These are phyloP conservation scores for Ailanthus altissimus DNA, from an alignment of 345 rosid species.

Conservation along the genomic window DNA sequence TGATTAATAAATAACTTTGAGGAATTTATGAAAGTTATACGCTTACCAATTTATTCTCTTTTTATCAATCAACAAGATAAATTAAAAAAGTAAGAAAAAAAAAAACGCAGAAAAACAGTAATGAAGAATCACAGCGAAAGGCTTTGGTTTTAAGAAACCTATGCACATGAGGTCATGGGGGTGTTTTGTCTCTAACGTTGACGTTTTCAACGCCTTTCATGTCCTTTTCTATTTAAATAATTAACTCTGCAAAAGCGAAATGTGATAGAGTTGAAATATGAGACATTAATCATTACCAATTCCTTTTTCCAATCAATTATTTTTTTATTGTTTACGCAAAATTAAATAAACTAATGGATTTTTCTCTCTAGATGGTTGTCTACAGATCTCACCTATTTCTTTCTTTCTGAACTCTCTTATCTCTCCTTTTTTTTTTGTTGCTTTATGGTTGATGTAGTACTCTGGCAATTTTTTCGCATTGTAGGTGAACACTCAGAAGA, in stretches of 20 bases:
- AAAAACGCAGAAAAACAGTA: neutral
- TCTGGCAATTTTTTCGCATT: too few species aligned
- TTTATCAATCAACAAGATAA: neutral
- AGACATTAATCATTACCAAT: slow-evolving; percentile 17
- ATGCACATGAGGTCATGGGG: neutral
- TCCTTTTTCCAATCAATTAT: neutral
- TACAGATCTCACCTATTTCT: too few species aligned
- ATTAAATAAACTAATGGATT: too few species aligned
- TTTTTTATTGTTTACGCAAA: neutral
- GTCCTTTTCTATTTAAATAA: neutral
- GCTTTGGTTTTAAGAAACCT: neutral
- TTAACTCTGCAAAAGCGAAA: neutral
- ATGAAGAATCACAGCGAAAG: neutral
- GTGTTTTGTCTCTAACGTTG: neutral
- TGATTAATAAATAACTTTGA: neutral
- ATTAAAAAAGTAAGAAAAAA: neutral
- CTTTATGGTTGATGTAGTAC: too few species aligned
- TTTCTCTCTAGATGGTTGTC: too few species aligned
- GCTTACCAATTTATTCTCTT: neutral
- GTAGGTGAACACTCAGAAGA: too few species aligned
- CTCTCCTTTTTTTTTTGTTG: too few species aligned
- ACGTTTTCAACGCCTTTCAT: slow-evolving; percentile 10
- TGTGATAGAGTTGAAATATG: slow-evolving; percentile 14
- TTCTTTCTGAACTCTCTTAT: too few species aligned
- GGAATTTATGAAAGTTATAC: neutral